Evolutionary conservation across 139 green algal genomes (phyloP), one percentile per base, ranked within the genome.

Genomic region (Tetraselmis chui): DNA sequence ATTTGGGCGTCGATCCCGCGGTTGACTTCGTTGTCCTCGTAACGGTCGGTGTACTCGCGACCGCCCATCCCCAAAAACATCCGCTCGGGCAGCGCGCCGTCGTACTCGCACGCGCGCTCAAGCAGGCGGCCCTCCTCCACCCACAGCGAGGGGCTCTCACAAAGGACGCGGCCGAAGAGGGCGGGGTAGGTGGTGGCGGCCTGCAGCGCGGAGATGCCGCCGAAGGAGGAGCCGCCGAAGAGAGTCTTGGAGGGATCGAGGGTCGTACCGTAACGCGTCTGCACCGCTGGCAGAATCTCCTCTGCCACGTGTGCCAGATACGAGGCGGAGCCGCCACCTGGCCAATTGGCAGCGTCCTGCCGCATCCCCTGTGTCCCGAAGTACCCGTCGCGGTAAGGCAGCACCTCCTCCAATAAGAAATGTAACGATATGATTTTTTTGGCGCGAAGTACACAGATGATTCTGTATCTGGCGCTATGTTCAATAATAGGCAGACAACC

Each of bases 201-300:
- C 31, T 87, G 88, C 32, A 92, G 86, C 24, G 87, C 86, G 0
- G 79, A 79, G 58, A 91, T 83, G 76, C 88, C 79, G 1, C 80
- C 88, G 30, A 91, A 91, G 31, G 80, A 86, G 82, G 84, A 84
- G 59, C 88, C 88, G 29, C 88, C 88, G 75, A 91, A 90, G 1
- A 84, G 79, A 27, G 85, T 31, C 0, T 76, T 76, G 0, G 32
- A 28, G 25, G 80, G 30, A 32, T 80, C 29, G 26, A 59, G 67
- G 30, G 85, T 59, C 0, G 80, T 76, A 59, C 23, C 25, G 76
- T 83, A 91, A 45, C 76, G 59, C 1, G 80, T 27, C 76, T 78
- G 1, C 67, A 90, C 81, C 79, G 90, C 59, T 1, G 87, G 87
- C 83, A 91, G 81, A 23, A 91, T 80, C 85, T 91, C 87, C 77